phyloP scores from a whole-genome alignment of 768 basidiomycete species.

The Astraeus odoratus region DNA sequence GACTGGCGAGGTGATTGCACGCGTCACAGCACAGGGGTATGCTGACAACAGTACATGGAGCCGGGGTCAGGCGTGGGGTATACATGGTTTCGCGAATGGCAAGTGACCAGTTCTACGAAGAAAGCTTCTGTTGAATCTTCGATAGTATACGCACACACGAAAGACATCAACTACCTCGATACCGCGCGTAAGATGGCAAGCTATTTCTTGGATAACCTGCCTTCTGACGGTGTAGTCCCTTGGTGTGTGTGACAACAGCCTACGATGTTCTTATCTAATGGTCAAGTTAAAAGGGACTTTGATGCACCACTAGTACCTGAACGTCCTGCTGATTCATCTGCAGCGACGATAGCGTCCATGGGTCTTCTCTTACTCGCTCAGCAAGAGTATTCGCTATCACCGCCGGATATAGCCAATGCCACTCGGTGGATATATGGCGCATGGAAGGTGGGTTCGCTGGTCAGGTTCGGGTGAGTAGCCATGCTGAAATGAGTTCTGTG shows the following conservation, averaged over 20 bases:
- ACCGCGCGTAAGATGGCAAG: slow-evolving; percentile 52
- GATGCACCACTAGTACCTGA: slow-evolving; percentile 54
- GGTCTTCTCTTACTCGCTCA: slow-evolving; percentile 52
- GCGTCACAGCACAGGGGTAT: slow-evolving; percentile 28
- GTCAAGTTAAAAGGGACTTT: slow-evolving; percentile 51
- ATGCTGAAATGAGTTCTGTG: not conserved
- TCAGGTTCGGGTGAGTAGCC: not conserved
- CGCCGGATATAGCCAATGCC: slow-evolving; percentile 22
- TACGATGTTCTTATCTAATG: not conserved
- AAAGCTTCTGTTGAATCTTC: not conserved
- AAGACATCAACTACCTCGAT: slow-evolving; percentile 43
- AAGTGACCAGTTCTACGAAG: not conserved
- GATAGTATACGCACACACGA: slow-evolving; percentile 55
- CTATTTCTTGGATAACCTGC: slow-evolving; percentile 56
- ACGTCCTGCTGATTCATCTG: slow-evolving; percentile 62
- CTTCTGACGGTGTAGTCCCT: slow-evolving; percentile 56
- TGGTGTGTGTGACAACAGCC: slow-evolving; percentile 35
- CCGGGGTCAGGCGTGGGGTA: slow-evolving; percentile 25
- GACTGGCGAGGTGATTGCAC: slow-evolving; percentile 38
- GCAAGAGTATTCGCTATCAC: slow-evolving; percentile 29
- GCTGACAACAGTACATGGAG: slow-evolving; percentile 36
- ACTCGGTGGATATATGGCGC: slow-evolving; percentile 43
- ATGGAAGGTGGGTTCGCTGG: slow-evolving; percentile 26
- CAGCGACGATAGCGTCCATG: slow-evolving; percentile 55
- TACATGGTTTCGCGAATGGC: slow-evolving; percentile 23